phyloP scores from a whole-genome alignment of 2,329 filamentous ascomycete genomes.

The Cercospora zeae-maydis region DNA sequence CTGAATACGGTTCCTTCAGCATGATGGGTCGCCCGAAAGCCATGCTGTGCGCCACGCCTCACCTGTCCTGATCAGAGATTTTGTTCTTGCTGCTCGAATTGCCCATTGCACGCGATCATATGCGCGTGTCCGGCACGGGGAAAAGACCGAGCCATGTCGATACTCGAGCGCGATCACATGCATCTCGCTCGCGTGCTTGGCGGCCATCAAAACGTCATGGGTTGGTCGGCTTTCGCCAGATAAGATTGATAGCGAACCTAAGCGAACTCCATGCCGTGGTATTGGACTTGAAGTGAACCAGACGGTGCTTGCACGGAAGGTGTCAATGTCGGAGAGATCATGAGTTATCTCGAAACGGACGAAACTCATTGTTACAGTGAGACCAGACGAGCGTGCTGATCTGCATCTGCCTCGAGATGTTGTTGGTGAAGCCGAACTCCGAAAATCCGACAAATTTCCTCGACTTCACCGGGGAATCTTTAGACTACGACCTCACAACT shows the following conservation, averaged over 20 bases:
- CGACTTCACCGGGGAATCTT: background rate
- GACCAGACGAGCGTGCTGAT: background rate
- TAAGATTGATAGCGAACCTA: constrained; percentile 1
- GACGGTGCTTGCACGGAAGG: background rate
- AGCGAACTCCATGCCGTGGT: background rate
- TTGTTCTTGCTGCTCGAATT: constrained; percentile 62
- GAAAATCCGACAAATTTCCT: constrained; percentile 1
- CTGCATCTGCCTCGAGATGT: background rate
- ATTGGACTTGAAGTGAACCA: background rate
- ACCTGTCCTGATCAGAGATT: constrained; percentile 84
- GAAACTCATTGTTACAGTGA: background rate
- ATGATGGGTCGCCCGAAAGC: constrained; percentile 5
- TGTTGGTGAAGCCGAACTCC: background rate
- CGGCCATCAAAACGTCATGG: background rate
- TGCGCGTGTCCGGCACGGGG: background rate
- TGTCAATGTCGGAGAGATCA: background rate
- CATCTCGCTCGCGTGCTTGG: constrained; percentile 7
- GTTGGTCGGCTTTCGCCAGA: background rate
- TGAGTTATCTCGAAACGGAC: background rate
- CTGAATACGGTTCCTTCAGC: constrained; percentile 45
- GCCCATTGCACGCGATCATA: constrained; percentile 50
- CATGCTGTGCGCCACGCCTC: constrained; percentile 32
- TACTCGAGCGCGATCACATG: background rate
- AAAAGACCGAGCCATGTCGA: background rate
- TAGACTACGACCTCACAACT: background rate